Conservation (phyloP, 2,329 filamentous ascomycete genomes). For the Neofusicoccum sp. region DNA sequence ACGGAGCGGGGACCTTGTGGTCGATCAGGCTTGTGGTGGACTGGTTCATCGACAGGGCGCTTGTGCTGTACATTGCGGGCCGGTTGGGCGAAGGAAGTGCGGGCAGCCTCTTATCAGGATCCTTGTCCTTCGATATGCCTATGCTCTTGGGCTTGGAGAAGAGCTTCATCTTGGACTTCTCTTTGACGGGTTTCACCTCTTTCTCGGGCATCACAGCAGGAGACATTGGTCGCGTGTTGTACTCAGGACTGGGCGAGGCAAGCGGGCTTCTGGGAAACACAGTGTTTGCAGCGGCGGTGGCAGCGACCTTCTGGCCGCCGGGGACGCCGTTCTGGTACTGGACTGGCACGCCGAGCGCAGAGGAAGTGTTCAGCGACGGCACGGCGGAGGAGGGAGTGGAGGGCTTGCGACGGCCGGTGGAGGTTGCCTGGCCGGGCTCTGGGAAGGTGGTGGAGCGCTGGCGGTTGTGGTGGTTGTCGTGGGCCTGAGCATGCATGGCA, state of each 20-base stretch:
- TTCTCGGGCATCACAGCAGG: conserved; percentile 38
- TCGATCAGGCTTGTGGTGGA: conserved; percentile 70
- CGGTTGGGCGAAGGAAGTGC: conserved; percentile 71
- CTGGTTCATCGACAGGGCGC: conserved; percentile 65
- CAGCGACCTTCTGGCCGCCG: conserved; percentile 61
- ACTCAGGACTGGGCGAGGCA: conserved; percentile 37
- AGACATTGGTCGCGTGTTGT: conserved; percentile 24
- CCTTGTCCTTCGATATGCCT: conserved; percentile 63
- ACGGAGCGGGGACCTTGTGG: conserved; percentile 48
- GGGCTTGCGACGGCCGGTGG: conserved; percentile 50
- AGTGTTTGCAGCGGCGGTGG: conserved; percentile 69
- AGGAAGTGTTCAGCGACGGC: conserved; percentile 18
- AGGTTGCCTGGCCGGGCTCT: conserved; percentile 42
- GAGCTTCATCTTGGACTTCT: conserved; percentile 78
- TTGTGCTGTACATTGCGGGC: conserved; percentile 62
- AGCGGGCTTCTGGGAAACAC: conserved; percentile 66
- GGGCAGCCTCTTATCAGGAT: conserved; percentile 58
- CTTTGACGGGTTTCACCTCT: conserved; percentile 64
- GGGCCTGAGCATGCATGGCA: conserved; percentile 61
- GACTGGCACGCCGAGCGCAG: not conserved
- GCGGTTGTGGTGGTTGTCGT: conserved; percentile 54
- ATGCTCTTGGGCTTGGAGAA: conserved; percentile 74
- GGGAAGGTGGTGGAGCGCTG: conserved; percentile 75
- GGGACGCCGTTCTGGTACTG: conserved; percentile 62
- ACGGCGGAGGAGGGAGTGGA: conserved; percentile 50